These are phyloP conservation scores for Acacia pycnantha DNA, from an alignment of 331 rosid genomes.

Conservation along the genomic window DNA sequence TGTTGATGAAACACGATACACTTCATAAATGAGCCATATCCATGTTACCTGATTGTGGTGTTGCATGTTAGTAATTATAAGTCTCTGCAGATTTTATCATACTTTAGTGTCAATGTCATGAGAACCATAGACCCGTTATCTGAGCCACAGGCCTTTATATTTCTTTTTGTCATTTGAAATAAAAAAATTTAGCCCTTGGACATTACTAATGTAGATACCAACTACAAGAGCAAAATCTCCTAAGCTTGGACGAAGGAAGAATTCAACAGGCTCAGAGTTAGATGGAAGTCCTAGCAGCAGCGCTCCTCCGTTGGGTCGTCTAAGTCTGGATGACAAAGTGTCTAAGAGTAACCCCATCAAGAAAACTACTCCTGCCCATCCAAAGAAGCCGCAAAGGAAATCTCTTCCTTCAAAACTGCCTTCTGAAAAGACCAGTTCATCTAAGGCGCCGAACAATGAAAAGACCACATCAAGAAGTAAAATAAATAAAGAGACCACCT, in stretches of 20 bases:
- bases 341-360: conserved; percentile 43
- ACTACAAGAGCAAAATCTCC: conserved; percentile 97
- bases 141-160: not conserved
- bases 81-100: not conserved
- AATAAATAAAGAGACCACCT: conserved; percentile 25
- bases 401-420: conserved; percentile 86
- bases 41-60: not conserved
- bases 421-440: conserved; percentile 52
- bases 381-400: conserved; percentile 75
- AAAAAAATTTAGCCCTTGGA: not conserved
- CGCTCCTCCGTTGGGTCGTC: conserved; percentile 43
- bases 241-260: conserved; percentile 92
- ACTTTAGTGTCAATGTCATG: not conserved
- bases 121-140: not conserved
- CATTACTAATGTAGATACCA: conserved; percentile 70
- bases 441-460: conserved; percentile 35
- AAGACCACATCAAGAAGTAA: conserved; percentile 31
- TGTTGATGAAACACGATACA: not conserved
- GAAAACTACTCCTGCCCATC: conserved; percentile 42
- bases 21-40: not conserved
- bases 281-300: conserved; percentile 50
- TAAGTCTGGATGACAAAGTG: conserved; percentile 74
- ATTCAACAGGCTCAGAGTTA: conserved; percentile 50
- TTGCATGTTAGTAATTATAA: not conserved
- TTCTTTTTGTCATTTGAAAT: conserved; percentile 6